Percentiles rank a stretch among this genome's conserved stretches.
Evolutionary conservation across 495 filamentous ascomycete species (phyloP).

Genomic region (Lasiosphaeris hirsuta): DNA sequence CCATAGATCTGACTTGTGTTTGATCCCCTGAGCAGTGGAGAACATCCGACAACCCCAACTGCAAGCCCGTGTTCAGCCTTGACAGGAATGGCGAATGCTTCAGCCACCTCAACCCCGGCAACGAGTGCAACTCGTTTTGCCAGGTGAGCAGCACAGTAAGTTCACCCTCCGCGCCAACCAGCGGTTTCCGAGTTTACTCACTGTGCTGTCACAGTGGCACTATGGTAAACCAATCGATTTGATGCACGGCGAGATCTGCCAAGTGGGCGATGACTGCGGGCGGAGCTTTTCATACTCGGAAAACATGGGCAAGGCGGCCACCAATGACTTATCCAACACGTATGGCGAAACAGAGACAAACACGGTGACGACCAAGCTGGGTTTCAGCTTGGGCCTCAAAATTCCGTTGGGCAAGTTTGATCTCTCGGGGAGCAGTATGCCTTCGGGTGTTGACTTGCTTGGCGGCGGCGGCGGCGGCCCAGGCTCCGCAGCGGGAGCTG

Average conservation of each 20-base stretch:
- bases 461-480: too few relatives aligned
- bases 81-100: constrained; percentile 7
- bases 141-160: constrained; percentile 6
- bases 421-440: too few relatives aligned
- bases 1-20: background rate
- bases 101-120: background rate
- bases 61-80: background rate
- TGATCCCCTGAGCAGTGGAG: constrained; percentile 1
- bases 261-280: constrained; percentile 3
- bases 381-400: too few relatives aligned
- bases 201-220: constrained; percentile 11
- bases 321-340: background rate
- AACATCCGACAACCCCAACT: constrained; percentile 5
- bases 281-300: background rate
- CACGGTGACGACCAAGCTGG: background rate
- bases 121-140: constrained; percentile 17
- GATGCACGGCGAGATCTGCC: constrained; percentile 3
- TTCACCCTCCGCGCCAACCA: background rate
- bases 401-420: too few relatives aligned
- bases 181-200: background rate
- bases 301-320: background rate
- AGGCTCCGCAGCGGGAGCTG: too few relatives aligned
- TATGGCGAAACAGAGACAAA: background rate
- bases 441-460: too few relatives aligned
- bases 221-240: constrained; percentile 17